phyloP scores from a whole-genome alignment of 2,329 filamentous ascomycete species.

The Cladophialophora immunda region DNA sequence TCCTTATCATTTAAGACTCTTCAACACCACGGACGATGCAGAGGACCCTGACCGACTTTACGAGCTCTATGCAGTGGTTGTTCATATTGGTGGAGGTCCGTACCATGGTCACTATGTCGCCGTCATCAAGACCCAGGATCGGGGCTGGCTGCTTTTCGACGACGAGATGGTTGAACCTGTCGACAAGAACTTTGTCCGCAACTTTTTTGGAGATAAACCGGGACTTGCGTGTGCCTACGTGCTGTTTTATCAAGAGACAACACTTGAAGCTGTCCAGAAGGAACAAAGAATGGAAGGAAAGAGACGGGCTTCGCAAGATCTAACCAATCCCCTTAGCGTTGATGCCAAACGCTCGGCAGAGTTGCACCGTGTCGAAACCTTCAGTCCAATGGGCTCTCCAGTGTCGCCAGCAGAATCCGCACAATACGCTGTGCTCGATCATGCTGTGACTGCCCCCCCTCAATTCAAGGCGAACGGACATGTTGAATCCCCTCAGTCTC shows the following conservation, averaged over 20 bases:
- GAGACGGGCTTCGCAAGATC: conserved; percentile 58
- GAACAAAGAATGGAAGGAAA: conserved; percentile 85
- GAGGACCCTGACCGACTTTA: conserved; percentile 93
- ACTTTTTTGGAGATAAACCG: conserved; percentile 94
- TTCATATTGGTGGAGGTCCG: conserved; percentile 95
- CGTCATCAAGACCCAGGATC: conserved; percentile 95
- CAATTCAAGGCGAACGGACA: conserved; percentile 43
- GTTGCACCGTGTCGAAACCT: conserved; percentile 51
- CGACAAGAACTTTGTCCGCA: conserved; percentile 92
- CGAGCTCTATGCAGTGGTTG: conserved; percentile 95
- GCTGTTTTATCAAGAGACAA: conserved; percentile 95
- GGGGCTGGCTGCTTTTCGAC: conserved; percentile 95
- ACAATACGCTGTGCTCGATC: conserved; percentile 67
- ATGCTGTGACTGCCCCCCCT: conserved; percentile 70
- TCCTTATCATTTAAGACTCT: conserved; percentile 93
- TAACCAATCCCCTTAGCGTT: conserved; percentile 41
- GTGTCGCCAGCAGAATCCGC: conserved; percentile 49
- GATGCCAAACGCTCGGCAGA: conserved; percentile 49
- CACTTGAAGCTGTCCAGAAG: conserved; percentile 70
- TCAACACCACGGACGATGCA: conserved; percentile 96
- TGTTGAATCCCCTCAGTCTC: conserved; percentile 33
- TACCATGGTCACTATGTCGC: conserved; percentile 98
- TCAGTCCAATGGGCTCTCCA: conserved; percentile 45
- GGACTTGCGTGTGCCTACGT: conserved; percentile 96
- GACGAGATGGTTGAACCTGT: conserved; percentile 99